phyloP scores from a whole-genome alignment of 192 early-diverging fungal species.

The Allomyces arbusculus region DNA sequence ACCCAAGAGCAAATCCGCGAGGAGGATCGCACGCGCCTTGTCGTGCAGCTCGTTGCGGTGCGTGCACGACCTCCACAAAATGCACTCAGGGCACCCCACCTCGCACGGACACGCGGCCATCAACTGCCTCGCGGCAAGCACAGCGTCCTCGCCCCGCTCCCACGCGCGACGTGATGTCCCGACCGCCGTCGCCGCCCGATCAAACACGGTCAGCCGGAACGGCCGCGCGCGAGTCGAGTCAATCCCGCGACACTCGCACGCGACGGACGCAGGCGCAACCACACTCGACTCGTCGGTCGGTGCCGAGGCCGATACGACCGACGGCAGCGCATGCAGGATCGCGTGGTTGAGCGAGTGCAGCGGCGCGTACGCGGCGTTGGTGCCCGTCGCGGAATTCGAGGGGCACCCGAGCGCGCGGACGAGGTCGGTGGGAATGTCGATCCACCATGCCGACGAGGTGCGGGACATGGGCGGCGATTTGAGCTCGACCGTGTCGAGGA shows the following conservation, averaged over 20 bases:
- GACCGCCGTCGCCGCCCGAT: not conserved
- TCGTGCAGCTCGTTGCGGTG: not conserved
- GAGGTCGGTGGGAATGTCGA: not conserved
- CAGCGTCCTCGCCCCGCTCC: not conserved
- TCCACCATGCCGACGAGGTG: not conserved
- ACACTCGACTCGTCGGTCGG: not conserved
- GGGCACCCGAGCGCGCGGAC: not conserved
- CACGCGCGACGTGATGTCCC: not conserved
- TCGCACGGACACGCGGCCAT: not conserved
- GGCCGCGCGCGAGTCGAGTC: not conserved
- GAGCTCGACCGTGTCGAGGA: not conserved
- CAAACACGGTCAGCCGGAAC: not conserved
- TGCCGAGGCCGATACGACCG: not conserved
- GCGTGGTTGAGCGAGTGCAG: not conserved
- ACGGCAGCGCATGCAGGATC: not conserved
- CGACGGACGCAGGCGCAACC: not conserved
- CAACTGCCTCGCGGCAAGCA: not conserved
- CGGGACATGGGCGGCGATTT: not conserved
- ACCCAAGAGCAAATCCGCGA: no score
- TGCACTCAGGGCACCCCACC: not conserved
- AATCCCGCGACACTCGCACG: not conserved
- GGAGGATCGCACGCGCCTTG: not conserved
- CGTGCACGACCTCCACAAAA: not conserved
- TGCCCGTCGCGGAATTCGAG: not conserved
- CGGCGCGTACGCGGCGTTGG: not conserved